A percentile compares a stretch with the other conserved stretches of the same genome.
Evolutionary conservation across 805 yeast species (phyloP).

Genomic region (Starmera amethionina): DNA sequence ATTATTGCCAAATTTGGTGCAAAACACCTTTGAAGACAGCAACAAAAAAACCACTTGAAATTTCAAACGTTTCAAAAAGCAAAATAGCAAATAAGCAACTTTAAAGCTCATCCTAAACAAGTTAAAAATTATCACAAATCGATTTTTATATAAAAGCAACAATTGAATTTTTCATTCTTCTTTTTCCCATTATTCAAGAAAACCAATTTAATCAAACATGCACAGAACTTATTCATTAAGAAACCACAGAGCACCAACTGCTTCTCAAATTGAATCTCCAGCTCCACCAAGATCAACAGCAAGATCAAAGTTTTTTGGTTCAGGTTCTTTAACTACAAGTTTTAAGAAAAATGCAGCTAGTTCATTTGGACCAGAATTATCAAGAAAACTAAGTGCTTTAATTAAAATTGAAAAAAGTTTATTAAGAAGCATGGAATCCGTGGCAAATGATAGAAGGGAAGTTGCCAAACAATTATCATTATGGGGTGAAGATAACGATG

Average conservation of each 20-base stretch:
- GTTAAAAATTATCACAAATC: neutral
- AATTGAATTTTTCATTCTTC: neutral
- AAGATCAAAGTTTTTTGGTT: conserved; percentile 66
- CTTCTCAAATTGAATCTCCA: conserved; percentile 70
- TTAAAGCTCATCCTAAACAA: too few relatives aligned
- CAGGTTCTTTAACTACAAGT: conserved; percentile 55
- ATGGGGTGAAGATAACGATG: conserved; percentile 98
- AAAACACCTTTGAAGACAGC: too few relatives aligned
- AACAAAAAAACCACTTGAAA: too few relatives aligned
- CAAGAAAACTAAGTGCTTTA: conserved; percentile 83
- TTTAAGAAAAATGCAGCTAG: conserved; percentile 85
- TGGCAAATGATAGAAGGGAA: conserved; percentile 87
- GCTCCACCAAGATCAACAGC: conserved; percentile 77
- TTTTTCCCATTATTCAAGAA: neutral
- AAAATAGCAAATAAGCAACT: too few relatives aligned
- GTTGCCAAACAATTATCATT: conserved; percentile 94
- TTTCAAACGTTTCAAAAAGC: too few relatives aligned
- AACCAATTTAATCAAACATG: conserved; percentile 29
- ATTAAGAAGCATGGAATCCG: conserved; percentile 87
- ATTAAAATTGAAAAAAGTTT: conserved; percentile 96
- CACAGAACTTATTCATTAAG: conserved; percentile 81
- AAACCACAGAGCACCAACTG: conserved; percentile 72
- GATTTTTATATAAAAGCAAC: neutral
- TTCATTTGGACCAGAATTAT: conserved; percentile 86
- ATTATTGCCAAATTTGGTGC: too few relatives aligned